Conservation (phyloP, 2,329 filamentous ascomycete genomes). For the Westerdykella sp. region DNA sequence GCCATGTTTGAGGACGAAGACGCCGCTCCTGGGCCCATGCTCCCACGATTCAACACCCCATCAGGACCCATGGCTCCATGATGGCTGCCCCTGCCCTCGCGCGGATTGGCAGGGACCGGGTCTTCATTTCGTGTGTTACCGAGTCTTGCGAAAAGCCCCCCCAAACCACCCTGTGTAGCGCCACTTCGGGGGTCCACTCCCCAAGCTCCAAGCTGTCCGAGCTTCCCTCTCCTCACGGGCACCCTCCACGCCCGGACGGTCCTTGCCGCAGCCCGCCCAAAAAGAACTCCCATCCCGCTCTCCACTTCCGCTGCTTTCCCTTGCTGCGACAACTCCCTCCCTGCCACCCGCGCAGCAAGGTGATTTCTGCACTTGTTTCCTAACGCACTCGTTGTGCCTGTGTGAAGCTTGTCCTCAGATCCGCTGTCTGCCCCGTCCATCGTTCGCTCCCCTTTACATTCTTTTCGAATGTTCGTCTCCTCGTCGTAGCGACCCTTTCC, state of each 20-base stretch:
- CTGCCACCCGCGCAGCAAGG: slow-evolving; percentile 34
- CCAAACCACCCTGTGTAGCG: slow-evolving; percentile 26
- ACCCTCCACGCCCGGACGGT: too few relatives aligned
- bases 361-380: slow-evolving; percentile 25
- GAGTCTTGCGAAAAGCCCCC: slow-evolving; percentile 21
- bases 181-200: slow-evolving; percentile 18
- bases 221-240: slow-evolving; percentile 10
- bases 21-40: too few relatives aligned
- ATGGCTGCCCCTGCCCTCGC: slow-evolving; percentile 6
- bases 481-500: slow-evolving; percentile 17
- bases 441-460: slow-evolving; percentile 3
- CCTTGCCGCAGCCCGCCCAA: slow-evolving; percentile 24
- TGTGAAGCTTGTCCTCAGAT: not conserved
- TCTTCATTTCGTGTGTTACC: slow-evolving; percentile 32
- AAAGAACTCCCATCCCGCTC: slow-evolving; percentile 25
- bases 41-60: too few relatives aligned
- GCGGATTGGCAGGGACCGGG: slow-evolving; percentile 24
- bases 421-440: slow-evolving; percentile 4
- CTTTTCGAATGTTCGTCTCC: slow-evolving; percentile 17
- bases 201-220: slow-evolving; percentile 25
- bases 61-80: too few relatives aligned
- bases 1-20: too few relatives aligned
- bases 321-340: slow-evolving; percentile 32
- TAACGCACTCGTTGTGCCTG: slow-evolving; percentile 2
- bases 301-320: slow-evolving; percentile 19